Conservation (phyloP, 768 basidiomycete species). For the Xerocomus potaroensis region DNA sequence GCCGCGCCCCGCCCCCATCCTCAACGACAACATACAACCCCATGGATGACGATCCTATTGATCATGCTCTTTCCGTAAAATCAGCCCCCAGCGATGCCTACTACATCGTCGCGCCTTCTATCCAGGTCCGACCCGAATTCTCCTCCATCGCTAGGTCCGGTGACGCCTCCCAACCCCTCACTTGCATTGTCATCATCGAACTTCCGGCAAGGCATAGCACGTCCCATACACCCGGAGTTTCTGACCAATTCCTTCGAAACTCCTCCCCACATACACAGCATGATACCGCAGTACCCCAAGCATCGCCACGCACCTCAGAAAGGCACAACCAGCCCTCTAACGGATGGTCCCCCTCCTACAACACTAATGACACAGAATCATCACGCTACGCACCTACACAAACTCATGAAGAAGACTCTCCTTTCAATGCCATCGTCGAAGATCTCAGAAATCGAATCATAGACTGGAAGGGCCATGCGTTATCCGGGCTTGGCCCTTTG, state of each 20-base stretch:
- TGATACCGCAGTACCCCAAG: constrained; percentile 21
- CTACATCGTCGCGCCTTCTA: constrained; percentile 87
- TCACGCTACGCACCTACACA: constrained; percentile 28
- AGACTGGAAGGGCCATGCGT: constrained; percentile 94
- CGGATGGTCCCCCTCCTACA: constrained; percentile 26
- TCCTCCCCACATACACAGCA: constrained; percentile 16
- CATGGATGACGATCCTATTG: constrained; percentile 82
- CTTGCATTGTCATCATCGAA: constrained; percentile 92
- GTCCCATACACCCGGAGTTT: constrained; percentile 47
- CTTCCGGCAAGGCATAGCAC: constrained; percentile 70
- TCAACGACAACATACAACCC: constrained; percentile 50
- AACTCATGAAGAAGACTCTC: constrained; percentile 56
- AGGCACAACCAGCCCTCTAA: constrained; percentile 20
- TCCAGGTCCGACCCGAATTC: constrained; percentile 92
- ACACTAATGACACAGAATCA: constrained; percentile 26
- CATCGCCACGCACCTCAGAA: constrained; percentile 9
- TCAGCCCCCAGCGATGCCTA: constrained; percentile 45
- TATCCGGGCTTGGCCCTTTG: constrained; percentile 82
- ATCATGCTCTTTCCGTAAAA: constrained; percentile 49
- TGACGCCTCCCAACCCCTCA: constrained; percentile 76
- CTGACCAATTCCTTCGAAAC: constrained; percentile 43
- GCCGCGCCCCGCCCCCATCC: constrained; percentile 20
- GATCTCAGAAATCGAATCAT: constrained; percentile 88
- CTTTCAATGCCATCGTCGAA: constrained; percentile 80
- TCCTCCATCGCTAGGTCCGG: constrained; percentile 68